A percentile compares a stretch with the other conserved stretches of the same genome.
phyloP scores from a whole-genome alignment of 352 stramenopile genomes.

The Globisporangium perplexum region DNA sequence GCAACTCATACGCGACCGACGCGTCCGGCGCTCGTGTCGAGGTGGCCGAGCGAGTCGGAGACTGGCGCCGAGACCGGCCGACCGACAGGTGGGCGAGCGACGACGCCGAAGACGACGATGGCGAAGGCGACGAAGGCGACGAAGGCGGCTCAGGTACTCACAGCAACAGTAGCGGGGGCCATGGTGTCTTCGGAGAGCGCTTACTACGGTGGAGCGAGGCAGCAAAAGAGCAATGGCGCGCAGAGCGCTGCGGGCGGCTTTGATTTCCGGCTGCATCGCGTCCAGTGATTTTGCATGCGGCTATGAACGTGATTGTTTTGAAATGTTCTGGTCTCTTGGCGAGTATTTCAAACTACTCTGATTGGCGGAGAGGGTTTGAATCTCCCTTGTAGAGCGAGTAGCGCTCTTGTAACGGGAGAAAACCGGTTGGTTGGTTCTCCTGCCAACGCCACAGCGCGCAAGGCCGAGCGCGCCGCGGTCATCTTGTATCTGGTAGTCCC shows the following conservation, averaged over 20 bases:
- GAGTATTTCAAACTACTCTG: no score
- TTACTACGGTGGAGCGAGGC: slow-evolving; percentile 23
- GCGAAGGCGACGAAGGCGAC: no score
- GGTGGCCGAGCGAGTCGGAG: not conserved
- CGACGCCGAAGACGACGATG: no score
- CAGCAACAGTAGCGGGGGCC: slow-evolving; percentile 32
- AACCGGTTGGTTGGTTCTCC: slow-evolving; percentile 40
- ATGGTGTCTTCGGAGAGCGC: slow-evolving; percentile 28
- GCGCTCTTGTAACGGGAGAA: not conserved
- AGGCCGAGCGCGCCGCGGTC: slow-evolving; percentile 14
- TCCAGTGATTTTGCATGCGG: not conserved
- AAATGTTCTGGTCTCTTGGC: no score
- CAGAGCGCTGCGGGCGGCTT: not conserved
- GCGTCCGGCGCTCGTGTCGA: not conserved
- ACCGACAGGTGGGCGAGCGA: slow-evolving; percentile 1
- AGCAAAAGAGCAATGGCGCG: slow-evolving; percentile 20
- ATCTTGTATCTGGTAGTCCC: slow-evolving; percentile 90
- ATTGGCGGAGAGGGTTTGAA: slow-evolving; percentile 15
- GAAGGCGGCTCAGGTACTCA: no score
- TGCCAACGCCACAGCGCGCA: not conserved
- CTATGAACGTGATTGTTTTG: no score
- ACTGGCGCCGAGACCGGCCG: not conserved
- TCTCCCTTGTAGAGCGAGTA: slow-evolving; percentile 39
- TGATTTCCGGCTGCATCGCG: not conserved
- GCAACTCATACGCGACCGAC: slow-evolving; percentile 52